Conservation (phyloP, 78 protist species). For the Polysphondylium violaceum region DNA sequence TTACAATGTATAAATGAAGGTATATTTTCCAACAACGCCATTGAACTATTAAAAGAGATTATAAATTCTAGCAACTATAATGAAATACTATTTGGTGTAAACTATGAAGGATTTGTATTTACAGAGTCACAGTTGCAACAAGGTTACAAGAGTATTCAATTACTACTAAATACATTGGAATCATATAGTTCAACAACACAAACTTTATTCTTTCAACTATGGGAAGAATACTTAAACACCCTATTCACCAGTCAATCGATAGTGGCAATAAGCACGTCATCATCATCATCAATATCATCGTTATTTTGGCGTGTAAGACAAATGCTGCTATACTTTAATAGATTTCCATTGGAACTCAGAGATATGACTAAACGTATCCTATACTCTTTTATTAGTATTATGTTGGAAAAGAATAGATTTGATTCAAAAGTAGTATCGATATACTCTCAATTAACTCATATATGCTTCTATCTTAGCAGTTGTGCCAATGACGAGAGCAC, state of each 20-base stretch:
- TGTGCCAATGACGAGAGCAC: not conserved
- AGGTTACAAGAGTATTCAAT: conserved; percentile 9
- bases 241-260: not conserved
- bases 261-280: not conserved
- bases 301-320: conserved; percentile 16
- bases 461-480: not conserved
- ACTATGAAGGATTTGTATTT: not conserved
- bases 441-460: conserved; percentile 2
- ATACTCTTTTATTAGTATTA: not conserved
- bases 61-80: conserved; percentile 13
- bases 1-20: conserved; percentile 23
- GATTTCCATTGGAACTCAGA: conserved; percentile 10
- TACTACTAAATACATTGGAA: not conserved
- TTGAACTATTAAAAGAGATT: not conserved
- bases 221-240: conserved; percentile 5
- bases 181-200: not conserved
- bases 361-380: conserved; percentile 24
- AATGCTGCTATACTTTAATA: conserved; percentile 1
- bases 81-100: conserved; percentile 5
- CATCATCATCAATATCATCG: no score
- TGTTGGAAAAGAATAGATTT: conserved; percentile 1
- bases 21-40: not conserved
- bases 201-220: conserved; percentile 7
- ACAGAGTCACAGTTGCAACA: conserved; percentile 10
- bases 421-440: conserved; percentile 20